Percentiles rank a stretch among this genome's conserved stretches.
phyloP scores from a whole-genome alignment of 1,284 basidiomycete species.

The Pseudozyma flocculosa region DNA sequence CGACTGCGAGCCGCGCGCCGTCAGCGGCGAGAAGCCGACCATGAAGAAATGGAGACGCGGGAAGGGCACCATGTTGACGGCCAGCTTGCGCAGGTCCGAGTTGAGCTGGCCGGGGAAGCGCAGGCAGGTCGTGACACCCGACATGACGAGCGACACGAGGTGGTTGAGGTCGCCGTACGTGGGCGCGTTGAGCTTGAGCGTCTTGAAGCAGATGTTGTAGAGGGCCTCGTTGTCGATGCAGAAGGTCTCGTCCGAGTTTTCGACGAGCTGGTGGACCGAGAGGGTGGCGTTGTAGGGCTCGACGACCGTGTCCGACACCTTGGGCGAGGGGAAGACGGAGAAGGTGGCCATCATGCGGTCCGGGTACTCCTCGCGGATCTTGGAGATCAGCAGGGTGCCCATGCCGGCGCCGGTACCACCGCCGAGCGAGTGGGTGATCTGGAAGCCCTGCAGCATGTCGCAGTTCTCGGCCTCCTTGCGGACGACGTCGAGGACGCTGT shows the following conservation, averaged over 20 bases:
- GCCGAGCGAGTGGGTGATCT: conserved; percentile 86
- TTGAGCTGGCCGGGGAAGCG: conserved; percentile 94
- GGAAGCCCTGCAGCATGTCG: conserved; percentile 90
- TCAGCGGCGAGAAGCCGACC: conserved; percentile 58
- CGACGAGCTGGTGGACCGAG: conserved; percentile 85
- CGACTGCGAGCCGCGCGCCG: conserved; percentile 59
- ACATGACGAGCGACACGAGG: conserved; percentile 96
- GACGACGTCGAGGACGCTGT: conserved; percentile 68
- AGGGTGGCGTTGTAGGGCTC: conserved; percentile 92
- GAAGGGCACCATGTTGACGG: conserved; percentile 73
- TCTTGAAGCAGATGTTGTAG: conserved; percentile 78
- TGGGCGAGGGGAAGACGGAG: conserved; percentile 86
- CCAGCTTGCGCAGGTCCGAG: conserved; percentile 88
- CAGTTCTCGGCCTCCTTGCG: conserved; percentile 67
- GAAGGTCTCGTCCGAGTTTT: conserved; percentile 82
- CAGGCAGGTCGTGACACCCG: conserved; percentile 89
- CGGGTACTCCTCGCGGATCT: conserved; percentile 60
- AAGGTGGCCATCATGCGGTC: conserved; percentile 89
- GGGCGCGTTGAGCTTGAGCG: conserved; percentile 69
- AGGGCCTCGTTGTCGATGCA: conserved; percentile 93
- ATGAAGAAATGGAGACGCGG: conserved; percentile 59
- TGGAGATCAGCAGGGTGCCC: conserved; percentile 55
- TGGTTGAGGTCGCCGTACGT: conserved; percentile 49
- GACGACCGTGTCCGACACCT: conserved; percentile 92
- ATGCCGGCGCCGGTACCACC: conserved; percentile 67